These are phyloP conservation scores for Ceratocystis diversiconidia DNA, from an alignment of 2,329 filamentous ascomycete genomes.

Conservation along the genomic window DNA sequence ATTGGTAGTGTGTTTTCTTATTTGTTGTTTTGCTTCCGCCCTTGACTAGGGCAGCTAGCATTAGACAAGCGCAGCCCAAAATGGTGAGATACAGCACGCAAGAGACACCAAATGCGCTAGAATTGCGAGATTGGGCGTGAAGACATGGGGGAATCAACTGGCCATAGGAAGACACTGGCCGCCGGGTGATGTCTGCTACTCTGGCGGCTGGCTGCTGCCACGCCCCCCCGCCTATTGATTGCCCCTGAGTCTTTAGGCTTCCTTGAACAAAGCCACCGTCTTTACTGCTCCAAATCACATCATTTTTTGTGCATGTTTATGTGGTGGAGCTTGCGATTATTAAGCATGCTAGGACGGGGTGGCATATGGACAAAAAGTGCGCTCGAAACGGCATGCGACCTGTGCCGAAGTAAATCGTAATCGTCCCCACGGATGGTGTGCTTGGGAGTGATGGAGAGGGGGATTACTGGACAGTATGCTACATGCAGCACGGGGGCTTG, in stretches of 20 bases:
- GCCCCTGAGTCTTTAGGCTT: too few relatives aligned
- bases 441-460: not conserved
- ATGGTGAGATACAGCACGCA: not conserved
- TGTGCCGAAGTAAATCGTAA: constrained; percentile 3
- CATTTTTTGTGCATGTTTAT: not conserved
- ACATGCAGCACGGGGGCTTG: too few relatives aligned
- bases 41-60: not conserved
- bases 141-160: not conserved
- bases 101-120: not conserved
- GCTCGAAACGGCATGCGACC: constrained; percentile 5
- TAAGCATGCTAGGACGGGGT: not conserved
- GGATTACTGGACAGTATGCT: not conserved
- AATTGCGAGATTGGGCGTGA: not conserved
- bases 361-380: not conserved
- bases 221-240: too few relatives aligned
- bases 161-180: not conserved
- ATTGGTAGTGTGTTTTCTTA: too few relatives aligned
- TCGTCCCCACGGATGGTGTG: constrained; percentile 10
- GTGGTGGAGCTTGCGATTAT: not conserved
- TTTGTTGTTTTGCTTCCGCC: too few relatives aligned
- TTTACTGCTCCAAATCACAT: not conserved
- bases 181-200: too few relatives aligned
- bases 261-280: not conserved
- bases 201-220: too few relatives aligned
- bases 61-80: not conserved